Percentiles rank a stretch among this genome's conserved stretches.
Conservation (phyloP, 768 basidiomycete genomes). For the Termitomyces sp. region DNA sequence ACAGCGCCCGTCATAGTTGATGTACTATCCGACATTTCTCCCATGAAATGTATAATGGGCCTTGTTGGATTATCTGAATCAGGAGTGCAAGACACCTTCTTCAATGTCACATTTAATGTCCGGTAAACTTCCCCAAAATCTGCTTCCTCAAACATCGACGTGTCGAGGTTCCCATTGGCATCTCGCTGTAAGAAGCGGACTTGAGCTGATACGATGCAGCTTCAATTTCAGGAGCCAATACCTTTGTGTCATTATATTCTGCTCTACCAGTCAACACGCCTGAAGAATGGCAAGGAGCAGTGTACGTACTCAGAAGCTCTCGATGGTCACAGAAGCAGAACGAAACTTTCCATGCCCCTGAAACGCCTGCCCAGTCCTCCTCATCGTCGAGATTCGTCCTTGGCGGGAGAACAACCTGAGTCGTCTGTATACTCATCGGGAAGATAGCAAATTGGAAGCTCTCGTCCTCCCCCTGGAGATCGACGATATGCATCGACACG, state of each 20-base stretch:
- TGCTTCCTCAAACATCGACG: constrained; percentile 43
- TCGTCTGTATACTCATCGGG: constrained; percentile 48
- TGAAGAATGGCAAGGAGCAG: constrained; percentile 6
- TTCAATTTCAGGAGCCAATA: constrained; percentile 9
- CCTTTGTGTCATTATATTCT: constrained; percentile 38
- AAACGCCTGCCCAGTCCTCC: constrained; percentile 55
- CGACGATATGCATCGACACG: constrained; percentile 48
- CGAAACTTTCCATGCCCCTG: constrained; percentile 56
- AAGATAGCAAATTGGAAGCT: constrained; percentile 31
- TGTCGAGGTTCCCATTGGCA: constrained; percentile 29
- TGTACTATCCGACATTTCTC: constrained; percentile 40
- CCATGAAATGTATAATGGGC: constrained; percentile 50
- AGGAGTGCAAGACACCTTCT: constrained; percentile 31
- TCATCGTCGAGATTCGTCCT: constrained; percentile 30
- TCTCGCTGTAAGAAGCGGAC: constrained; percentile 20
- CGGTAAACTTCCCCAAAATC: constrained; percentile 51
- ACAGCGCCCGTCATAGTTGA: constrained; percentile 51
- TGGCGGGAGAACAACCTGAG: constrained; percentile 43
- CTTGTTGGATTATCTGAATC: constrained; percentile 46
- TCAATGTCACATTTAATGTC: constrained; percentile 41
- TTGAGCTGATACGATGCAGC: neutral
- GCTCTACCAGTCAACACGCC: neutral
- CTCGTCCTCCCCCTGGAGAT: constrained; percentile 28
- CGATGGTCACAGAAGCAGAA: constrained; percentile 70
- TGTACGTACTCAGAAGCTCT: constrained; percentile 52